Percentiles rank a stretch among this genome's conserved stretches.
Evolutionary conservation across 768 basidiomycete genomes (phyloP).

Genomic region (Suillus paluster): DNA sequence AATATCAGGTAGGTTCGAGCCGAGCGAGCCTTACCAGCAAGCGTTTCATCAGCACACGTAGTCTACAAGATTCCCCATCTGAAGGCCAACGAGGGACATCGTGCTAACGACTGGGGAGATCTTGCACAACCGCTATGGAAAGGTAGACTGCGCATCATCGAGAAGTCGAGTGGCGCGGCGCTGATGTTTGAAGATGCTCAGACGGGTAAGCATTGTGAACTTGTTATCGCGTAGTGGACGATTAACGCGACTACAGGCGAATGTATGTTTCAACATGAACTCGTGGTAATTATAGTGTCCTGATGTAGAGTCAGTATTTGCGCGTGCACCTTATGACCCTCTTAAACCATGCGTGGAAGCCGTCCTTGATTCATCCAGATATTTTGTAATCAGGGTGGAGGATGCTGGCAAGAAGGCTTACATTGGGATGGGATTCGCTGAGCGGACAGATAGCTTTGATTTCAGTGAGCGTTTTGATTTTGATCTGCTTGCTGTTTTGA

Average conservation of each 20-base stretch:
- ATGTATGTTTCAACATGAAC: conserved; percentile 48
- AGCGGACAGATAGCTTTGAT: conserved; percentile 88
- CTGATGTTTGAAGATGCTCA: conserved; percentile 81
- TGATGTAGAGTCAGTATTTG: conserved; percentile 67
- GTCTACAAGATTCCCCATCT: conserved; percentile 93
- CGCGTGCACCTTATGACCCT: conserved; percentile 81
- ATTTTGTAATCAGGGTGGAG: conserved; percentile 92
- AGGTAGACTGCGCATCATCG: conserved; percentile 84
- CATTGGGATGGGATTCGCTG: conserved; percentile 92
- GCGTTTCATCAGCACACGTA: conserved; percentile 37
- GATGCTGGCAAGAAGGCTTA: conserved; percentile 88
- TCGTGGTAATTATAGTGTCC: conserved; percentile 15
- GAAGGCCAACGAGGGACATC: conserved; percentile 86
- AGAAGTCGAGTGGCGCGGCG: conserved; percentile 68
- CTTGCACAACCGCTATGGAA: conserved; percentile 87
- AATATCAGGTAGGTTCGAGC: conserved; percentile 69
- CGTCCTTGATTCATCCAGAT: conserved; percentile 93
- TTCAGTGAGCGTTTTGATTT: conserved; percentile 65
- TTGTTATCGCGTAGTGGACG: conserved; percentile 4
- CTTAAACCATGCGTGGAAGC: conserved; percentile 86
- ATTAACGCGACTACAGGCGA: conserved; percentile 51
- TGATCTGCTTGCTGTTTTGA: neutral
- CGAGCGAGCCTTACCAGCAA: conserved; percentile 4
- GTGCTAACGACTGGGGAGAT: conserved; percentile 93
- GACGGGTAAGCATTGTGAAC: conserved; percentile 59